phyloP scores from a whole-genome alignment of 2,329 filamentous ascomycete genomes.

The Bipolaris victoriae region DNA sequence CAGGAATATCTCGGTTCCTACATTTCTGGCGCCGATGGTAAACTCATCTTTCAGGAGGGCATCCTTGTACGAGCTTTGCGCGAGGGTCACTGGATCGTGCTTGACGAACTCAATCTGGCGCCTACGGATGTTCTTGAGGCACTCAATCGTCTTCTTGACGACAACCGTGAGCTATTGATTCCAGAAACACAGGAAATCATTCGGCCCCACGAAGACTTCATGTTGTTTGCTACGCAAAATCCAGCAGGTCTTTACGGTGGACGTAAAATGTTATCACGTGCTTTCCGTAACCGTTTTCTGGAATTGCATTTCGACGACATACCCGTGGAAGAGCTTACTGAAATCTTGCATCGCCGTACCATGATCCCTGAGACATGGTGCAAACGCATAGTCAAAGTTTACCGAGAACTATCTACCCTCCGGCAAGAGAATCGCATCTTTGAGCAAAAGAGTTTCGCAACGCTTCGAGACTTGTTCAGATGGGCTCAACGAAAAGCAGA shows the following conservation, averaged over 20 bases:
- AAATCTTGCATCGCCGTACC: slow-evolving; percentile 86
- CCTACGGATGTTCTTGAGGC: slow-evolving; percentile 97
- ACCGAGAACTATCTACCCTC: slow-evolving; percentile 87
- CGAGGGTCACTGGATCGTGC: slow-evolving; percentile 95
- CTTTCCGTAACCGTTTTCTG: slow-evolving; percentile 95
- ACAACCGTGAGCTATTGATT: slow-evolving; percentile 93
- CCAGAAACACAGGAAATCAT: slow-evolving; percentile 96
- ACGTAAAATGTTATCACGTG: slow-evolving; percentile 87
- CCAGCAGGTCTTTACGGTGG: slow-evolving; percentile 95
- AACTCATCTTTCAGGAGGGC: slow-evolving; percentile 89
- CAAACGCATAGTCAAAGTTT: slow-evolving; percentile 87
- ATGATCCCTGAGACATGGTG: slow-evolving; percentile 92
- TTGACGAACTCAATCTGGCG: slow-evolving; percentile 95
- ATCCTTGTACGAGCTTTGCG: slow-evolving; percentile 90
- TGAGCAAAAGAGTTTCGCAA: slow-evolving; percentile 97
- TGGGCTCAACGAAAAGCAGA: slow-evolving; percentile 90
- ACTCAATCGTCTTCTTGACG: slow-evolving; percentile 90
- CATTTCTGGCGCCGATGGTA: slow-evolving; percentile 82
- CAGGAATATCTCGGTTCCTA: slow-evolving; percentile 98
- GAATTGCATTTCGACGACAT: slow-evolving; percentile 99
- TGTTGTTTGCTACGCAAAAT: slow-evolving; percentile 98
- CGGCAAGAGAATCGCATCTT: slow-evolving; percentile 91
- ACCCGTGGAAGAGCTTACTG: slow-evolving; percentile 89
- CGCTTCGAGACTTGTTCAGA: slow-evolving; percentile 90
- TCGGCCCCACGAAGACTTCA: slow-evolving; percentile 90